Base-by-base conservation (phyloP, 1,284 basidiomycete species). In the Pholiota adiposa region DNA sequence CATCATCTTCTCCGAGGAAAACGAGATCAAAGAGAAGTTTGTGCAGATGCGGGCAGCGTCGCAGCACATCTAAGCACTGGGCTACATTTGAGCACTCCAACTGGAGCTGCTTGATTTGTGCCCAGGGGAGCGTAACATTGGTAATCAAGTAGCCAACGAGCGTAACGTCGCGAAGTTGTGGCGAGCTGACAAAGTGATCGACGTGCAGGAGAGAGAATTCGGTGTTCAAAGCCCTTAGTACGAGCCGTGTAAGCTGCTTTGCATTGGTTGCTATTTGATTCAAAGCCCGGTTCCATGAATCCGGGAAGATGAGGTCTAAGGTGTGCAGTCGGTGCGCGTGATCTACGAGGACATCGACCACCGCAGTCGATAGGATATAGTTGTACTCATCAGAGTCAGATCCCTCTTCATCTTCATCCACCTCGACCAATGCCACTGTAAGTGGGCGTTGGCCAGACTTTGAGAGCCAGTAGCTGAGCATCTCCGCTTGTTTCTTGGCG, bases 291-390 rank as follows among this genome's bases (percentile, higher is more conserved):
- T 57, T 60, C 64, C 64, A 67, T 16, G 62, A 33, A 40, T 46
- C 46, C 11, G 66, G 66, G 4, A 65, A 49, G 52, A 65, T 63
- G 12, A 65, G 49, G 48, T 67, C 66, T 43, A 67, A 46, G 31
- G 56, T 61, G 2, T 65, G 61, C 64, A 64, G 64, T 49, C 61
- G 62, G 14, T 55, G 44, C 12, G 64, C 62, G 25, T 63, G 56
- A n/a, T 54, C 27, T 1, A 53, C 48, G 12, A 67, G 58, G 4
- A 58, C 59, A 12, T 60, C 49, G 36, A 67, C 65, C 11, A 67
- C 59, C 11, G 56, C 59, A 1, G 51, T 54, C 8, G 64, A 60
- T 0, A 61, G 60, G 29, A 56, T 53, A 41, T 63, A 9, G n/a
- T n/a, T n/a, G n/a, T 57, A 41, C 11, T 50, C 53, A 8, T 31